Conservation (phyloP, 2,329 filamentous ascomycete species). For the Alternaria brassicae region DNA sequence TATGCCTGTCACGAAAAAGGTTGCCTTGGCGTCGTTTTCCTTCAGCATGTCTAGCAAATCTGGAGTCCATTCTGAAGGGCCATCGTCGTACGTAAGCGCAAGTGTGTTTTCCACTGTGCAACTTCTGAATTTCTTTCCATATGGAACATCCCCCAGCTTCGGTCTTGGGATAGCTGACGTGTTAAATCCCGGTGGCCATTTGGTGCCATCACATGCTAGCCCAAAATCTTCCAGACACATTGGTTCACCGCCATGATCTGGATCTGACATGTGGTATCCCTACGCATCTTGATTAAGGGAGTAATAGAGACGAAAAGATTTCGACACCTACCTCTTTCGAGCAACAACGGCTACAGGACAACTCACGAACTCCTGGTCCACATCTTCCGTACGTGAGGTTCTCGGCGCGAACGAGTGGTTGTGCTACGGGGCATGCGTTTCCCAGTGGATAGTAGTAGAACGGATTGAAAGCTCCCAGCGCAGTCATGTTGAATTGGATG, state of each 20-base stretch:
- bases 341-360: background rate
- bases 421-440: background rate
- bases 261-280: background rate
- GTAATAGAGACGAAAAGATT: background rate
- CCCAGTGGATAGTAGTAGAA: slow-evolving; percentile 1
- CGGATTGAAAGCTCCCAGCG: background rate
- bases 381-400: slow-evolving; percentile 2
- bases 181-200: slow-evolving; percentile 1
- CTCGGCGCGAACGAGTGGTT: background rate
- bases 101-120: slow-evolving; percentile 48
- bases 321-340: background rate
- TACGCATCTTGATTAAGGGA: background rate
- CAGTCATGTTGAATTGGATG: background rate
- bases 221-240: slow-evolving; percentile 3
- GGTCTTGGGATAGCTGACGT: background rate
- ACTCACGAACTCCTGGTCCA: background rate
- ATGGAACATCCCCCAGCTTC: background rate
- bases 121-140: background rate
- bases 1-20: slow-evolving; percentile 45
- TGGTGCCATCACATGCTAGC: slow-evolving; percentile 1
- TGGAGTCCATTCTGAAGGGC: slow-evolving; percentile 59
- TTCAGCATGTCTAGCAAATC: slow-evolving; percentile 61
- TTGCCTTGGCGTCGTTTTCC: slow-evolving; percentile 58
- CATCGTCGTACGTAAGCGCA: slow-evolving; percentile 63
- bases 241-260: background rate